Base-by-base conservation (phyloP, 1,284 basidiomycete species). In the Leccinum subrobustum region DNA sequence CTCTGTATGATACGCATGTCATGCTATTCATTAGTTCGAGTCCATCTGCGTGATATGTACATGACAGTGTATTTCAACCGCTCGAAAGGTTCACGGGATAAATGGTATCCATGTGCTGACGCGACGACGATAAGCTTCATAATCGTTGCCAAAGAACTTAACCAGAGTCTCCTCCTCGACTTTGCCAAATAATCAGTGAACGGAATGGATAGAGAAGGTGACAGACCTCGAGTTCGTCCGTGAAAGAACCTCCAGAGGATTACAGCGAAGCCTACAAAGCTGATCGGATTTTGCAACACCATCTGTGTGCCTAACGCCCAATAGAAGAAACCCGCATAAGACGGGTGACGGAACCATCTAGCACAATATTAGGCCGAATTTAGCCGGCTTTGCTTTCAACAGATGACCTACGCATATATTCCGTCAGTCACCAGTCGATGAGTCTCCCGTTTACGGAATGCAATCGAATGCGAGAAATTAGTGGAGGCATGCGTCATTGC, bases 261-360 rank as follows among this genome's bases (percentile, higher is more conserved):
- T 35, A 83, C 65, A 3, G 78, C 65, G 64, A 87, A 95, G 2
- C 86, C 70, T 1, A 85, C 56, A 69, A 93, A 89, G 12, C 87
- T 87, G 25, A 95, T 47, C 0, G 92, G 84, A 73, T 99, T 99
- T 68, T 93, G 93, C 27, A 99, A 80, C 3, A 95, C 83, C n/a
- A 99, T 75, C 72, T 99, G 96, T 0, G 96, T 98, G 1, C 94
- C 94, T 33, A 99, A 69, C 0, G 95, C 96, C 96, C 96, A 99
- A 75, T 96, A 98, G 76, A 92, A 97, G 80, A 99, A 99, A 3
- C 96, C 97, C 0, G 93, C 86, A 69, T 99, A 99, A 0, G 95
- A 97, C 8, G 97, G 97, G 74, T 99, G 97, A 4, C 97, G 87
- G 61, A 89, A 91, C 83, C 87, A 93, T 25, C 93, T 95, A 52